Evolutionary conservation across 352 stramenopile species (phyloP), one percentile per base, ranked within the genome.

Genomic region (Phytophthora litchii): DNA sequence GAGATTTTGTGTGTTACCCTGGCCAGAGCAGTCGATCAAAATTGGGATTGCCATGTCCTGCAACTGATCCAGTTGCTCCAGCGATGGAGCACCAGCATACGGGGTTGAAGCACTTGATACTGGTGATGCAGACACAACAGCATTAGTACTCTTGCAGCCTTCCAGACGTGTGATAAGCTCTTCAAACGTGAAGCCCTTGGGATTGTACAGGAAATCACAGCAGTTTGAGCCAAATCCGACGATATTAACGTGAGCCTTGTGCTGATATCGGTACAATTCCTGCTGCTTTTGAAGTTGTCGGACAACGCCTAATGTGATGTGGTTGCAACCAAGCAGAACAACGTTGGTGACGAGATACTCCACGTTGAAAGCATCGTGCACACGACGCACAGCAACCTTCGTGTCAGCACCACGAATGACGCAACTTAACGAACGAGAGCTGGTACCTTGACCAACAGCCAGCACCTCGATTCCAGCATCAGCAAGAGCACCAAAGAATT

Each of bases 321-420:
- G 74, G 44, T 91, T 92, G 68, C 73, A 91, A 23, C 83, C 83
- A 1, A 93, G 49, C 13, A 93, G 60, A 7, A 88, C 78, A 19
- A 93, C 19, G 59, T 86, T 93, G 19, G 74, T 84, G n/a, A 86
- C 77, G 16, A 90, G 48, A 48, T 87, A 78, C 23, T 90, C 83
- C 25, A 88, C 79, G 57, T 93, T 93, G 51, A 93, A 93, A 7
- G 83, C 81, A 46, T 93, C 83, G 25, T 93, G 83, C 3, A 93
- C 79, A 34, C 81, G 81, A 16, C 83, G 78, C 37, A 93, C 83
- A 19, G 81, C 81, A 31, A 93, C 57, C 53, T 93, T 93, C 0
- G 83, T 93, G 35, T 91, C 79, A 0, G 46, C 47, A 4, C 81
- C 81, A 45, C 71, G 72, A 47, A 93, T 89, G 23, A 93, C 76